These are phyloP conservation scores for Eucalyptus coolabah DNA, from an alignment of 345 rosid genomes.

Conservation along the genomic window DNA sequence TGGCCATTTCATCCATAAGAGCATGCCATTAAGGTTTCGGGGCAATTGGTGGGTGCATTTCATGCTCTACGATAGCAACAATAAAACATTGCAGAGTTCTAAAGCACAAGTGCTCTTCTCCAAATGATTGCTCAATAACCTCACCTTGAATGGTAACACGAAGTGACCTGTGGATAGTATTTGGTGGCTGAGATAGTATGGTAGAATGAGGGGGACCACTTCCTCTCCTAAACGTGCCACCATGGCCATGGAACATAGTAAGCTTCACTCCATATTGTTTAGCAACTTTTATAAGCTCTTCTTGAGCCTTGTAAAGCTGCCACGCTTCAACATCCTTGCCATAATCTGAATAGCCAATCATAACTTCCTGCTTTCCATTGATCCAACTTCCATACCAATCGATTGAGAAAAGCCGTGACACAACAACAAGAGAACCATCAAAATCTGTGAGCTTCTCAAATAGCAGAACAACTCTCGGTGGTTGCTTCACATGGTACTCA, in stretches of 20 bases:
- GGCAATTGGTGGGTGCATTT: constrained; percentile 83
- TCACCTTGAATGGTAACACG: constrained; percentile 91
- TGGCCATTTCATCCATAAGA: constrained; percentile 80
- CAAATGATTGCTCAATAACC: constrained; percentile 91
- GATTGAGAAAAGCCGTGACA: constrained; percentile 71
- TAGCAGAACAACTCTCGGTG: constrained; percentile 83
- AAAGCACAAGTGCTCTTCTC: constrained; percentile 81
- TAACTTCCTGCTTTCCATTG: constrained; percentile 89
- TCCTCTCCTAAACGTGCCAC: constrained; percentile 96
- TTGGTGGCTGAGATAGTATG: constrained; percentile 97
- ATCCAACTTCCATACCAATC: constrained; percentile 78
- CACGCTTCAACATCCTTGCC: constrained; percentile 97
- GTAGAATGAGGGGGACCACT: constrained; percentile 97
- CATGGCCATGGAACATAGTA: constrained; percentile 99
- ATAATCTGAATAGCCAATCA: constrained; percentile 95
- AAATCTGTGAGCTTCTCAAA: constrained; percentile 95
- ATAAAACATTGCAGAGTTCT: constrained; percentile 92
- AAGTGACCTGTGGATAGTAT: constrained; percentile 81
- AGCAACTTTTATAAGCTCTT: constrained; percentile 83
- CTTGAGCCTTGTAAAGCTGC: constrained; percentile 93
- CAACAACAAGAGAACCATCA: constrained; percentile 88
- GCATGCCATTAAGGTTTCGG: constrained; percentile 94
- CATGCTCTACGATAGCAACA: constrained; percentile 86
- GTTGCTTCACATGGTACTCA: constrained; percentile 75
- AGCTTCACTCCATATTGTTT: constrained; percentile 74